phyloP scores from a whole-genome alignment of 345 rosid genomes.

The Carallia pectinifolia region DNA sequence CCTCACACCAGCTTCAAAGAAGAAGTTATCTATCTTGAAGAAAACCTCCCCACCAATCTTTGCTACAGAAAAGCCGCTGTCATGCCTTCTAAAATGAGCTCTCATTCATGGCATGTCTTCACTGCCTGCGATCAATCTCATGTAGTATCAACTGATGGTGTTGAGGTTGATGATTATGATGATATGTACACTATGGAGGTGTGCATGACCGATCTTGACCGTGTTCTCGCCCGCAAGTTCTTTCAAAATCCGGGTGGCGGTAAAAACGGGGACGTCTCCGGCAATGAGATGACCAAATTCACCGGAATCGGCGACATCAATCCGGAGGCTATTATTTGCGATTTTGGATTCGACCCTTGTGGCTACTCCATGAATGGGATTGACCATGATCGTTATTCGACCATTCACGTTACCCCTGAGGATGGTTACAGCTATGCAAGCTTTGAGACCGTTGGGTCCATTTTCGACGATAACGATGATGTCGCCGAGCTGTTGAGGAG shows the following conservation, averaged over 20 bases:
- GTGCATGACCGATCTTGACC: slow-evolving; percentile 96
- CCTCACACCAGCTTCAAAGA: slow-evolving; percentile 85
- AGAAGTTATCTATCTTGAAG: slow-evolving; percentile 67
- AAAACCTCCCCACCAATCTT: slow-evolving; percentile 51
- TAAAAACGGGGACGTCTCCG: slow-evolving; percentile 51
- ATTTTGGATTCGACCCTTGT: slow-evolving; percentile 93
- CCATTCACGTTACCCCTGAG: slow-evolving; percentile 96
- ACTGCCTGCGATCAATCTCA: slow-evolving; percentile 46
- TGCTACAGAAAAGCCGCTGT: slow-evolving; percentile 69
- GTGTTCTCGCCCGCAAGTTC: slow-evolving; percentile 54
- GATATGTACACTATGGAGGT: slow-evolving; percentile 62
- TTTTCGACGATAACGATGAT: slow-evolving; percentile 52
- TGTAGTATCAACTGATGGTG: not conserved
- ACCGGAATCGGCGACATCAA: slow-evolving; percentile 68
- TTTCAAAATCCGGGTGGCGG: slow-evolving; percentile 43
- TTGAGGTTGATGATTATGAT: slow-evolving; percentile 1
- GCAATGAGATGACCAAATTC: slow-evolving; percentile 74
- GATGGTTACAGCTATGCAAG: slow-evolving; percentile 96
- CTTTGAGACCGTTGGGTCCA: slow-evolving; percentile 75
- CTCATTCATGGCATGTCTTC: slow-evolving; percentile 90
- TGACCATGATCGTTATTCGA: slow-evolving; percentile 84
- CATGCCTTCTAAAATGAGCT: slow-evolving; percentile 59
- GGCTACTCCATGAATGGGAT: slow-evolving; percentile 99
- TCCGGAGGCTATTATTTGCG: slow-evolving; percentile 67
- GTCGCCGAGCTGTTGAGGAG: slow-evolving; percentile 50